Evolutionary conservation across 2,329 filamentous ascomycete species (phyloP).

Genomic region (Pyrenophora tritici-repentis): DNA sequence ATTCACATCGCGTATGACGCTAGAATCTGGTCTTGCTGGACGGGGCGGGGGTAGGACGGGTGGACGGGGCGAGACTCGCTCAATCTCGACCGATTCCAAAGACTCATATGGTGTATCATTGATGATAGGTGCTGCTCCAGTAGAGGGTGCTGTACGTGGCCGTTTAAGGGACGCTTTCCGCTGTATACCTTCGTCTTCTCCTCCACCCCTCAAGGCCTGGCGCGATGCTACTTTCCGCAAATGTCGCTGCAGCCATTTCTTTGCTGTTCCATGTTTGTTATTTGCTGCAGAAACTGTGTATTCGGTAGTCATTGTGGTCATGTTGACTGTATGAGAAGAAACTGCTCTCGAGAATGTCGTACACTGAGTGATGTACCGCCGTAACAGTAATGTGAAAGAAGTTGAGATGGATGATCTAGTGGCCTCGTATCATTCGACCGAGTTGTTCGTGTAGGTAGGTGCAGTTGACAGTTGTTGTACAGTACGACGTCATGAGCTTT

Average conservation of each 20-base stretch:
- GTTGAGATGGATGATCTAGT: neutral
- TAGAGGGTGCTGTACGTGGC: slow-evolving; percentile 34
- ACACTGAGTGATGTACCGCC: slow-evolving; percentile 18
- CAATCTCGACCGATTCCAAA: slow-evolving; percentile 11
- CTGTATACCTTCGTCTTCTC: slow-evolving; percentile 5
- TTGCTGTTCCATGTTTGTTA: slow-evolving; percentile 25
- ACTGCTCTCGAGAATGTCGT: slow-evolving; percentile 20
- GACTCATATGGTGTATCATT: slow-evolving; percentile 5
- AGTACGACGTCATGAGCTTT: neutral
- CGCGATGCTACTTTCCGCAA: slow-evolving; percentile 28
- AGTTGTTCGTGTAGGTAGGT: neutral
- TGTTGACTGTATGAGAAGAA: slow-evolving; percentile 16
- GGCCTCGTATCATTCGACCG: neutral
- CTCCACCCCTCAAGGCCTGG: slow-evolving; percentile 9
- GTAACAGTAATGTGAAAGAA: slow-evolving; percentile 17
- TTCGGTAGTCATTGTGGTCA: slow-evolving; percentile 28
- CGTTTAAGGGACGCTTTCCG: slow-evolving; percentile 20
- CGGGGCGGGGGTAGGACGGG: slow-evolving; percentile 24
- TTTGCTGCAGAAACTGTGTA: slow-evolving; percentile 12
- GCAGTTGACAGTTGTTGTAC: neutral
- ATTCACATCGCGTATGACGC: slow-evolving; percentile 34
- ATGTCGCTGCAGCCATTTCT: slow-evolving; percentile 34
- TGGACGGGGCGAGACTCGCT: slow-evolving; percentile 12
- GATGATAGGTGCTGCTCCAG: neutral
- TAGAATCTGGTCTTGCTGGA: slow-evolving; percentile 32